phyloP scores from a whole-genome alignment of 768 basidiomycete genomes.

The Gloeopeniophorella convolvens region DNA sequence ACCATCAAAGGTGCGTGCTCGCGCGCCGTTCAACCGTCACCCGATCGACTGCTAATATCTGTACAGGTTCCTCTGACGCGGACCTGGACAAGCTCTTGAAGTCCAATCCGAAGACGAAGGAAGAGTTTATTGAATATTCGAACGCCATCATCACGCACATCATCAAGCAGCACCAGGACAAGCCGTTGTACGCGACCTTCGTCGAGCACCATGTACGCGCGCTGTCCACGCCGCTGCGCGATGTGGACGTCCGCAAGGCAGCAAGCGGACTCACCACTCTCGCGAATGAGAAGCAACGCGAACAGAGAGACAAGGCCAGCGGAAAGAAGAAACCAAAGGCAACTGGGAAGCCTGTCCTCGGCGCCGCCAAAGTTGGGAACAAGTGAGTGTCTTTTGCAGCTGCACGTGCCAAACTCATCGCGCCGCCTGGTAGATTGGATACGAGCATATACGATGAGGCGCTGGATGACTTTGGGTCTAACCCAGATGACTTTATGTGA shows the following conservation, averaged over 20 bases:
- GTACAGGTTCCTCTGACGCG: conserved; percentile 55
- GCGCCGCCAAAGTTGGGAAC: conserved; percentile 57
- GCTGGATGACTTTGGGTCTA: conserved; percentile 78
- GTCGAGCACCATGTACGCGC: conserved; percentile 79
- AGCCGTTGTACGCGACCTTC: conserved; percentile 79
- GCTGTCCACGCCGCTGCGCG: conserved; percentile 70
- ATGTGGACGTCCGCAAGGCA: conserved; percentile 88
- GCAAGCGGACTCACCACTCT: conserved; percentile 79
- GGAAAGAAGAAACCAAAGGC: conserved; percentile 87
- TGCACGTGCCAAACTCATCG: background rate
- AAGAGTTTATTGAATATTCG: conserved; percentile 77
- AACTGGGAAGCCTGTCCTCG: conserved; percentile 66
- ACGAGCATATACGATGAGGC: conserved; percentile 80
- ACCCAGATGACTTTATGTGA: conserved; percentile 89
- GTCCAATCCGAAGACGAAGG: conserved; percentile 79
- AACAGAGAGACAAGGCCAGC: conserved; percentile 74
- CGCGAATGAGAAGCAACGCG: conserved; percentile 94
- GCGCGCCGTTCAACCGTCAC: background rate
- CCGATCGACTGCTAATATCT: background rate
- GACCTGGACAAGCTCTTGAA: conserved; percentile 70
- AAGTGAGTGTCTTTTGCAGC: conserved; percentile 39
- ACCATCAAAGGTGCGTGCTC: conserved; percentile 50
- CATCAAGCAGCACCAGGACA: conserved; percentile 71
- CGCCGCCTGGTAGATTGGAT: conserved; percentile 50
- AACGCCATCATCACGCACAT: conserved; percentile 65